phyloP scores from a whole-genome alignment of 768 basidiomycete genomes.

The Mycena rebaudengoi region DNA sequence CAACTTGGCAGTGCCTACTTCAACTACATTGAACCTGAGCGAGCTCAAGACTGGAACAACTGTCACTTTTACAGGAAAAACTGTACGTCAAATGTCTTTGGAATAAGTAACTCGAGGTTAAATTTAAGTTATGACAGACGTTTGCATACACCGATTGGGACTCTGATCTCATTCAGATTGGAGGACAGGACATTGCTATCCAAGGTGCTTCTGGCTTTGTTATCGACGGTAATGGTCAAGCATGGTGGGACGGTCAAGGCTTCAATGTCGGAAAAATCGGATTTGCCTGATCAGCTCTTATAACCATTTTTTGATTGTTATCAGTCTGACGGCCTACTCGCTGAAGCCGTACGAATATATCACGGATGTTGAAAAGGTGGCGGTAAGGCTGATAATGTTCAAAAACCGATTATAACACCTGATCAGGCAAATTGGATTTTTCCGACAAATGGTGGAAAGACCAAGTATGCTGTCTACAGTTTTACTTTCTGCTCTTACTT shows the following conservation, averaged over 20 bases:
- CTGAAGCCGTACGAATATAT: no score
- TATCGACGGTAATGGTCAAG: constrained; percentile 19
- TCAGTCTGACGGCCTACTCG: no score
- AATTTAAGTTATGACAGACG: constrained; percentile 7
- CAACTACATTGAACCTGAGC: constrained; percentile 18
- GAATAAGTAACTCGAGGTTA: not conserved
- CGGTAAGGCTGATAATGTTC: no score
- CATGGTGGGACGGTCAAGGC: constrained; percentile 22
- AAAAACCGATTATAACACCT: no score
- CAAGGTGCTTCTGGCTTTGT: constrained; percentile 11
- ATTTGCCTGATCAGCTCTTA: no score
- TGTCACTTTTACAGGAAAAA: constrained; percentile 18
- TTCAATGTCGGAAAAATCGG: no score
- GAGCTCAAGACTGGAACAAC: constrained; percentile 21
- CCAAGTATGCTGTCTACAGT: constrained; percentile 7
- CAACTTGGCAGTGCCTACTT: constrained; percentile 17
- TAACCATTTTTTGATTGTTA: no score
- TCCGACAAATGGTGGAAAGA: constrained; percentile 9
- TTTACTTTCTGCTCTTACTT: not conserved
- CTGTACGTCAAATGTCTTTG: constrained; percentile 5
- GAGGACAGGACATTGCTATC: constrained; percentile 15
- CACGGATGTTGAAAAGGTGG: no score
- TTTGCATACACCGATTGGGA: constrained; percentile 24
- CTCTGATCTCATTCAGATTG: constrained; percentile 17
- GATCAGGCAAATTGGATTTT: no score